Conservation (phyloP, 257 asterid genomes). For the Misopates orontium region DNA sequence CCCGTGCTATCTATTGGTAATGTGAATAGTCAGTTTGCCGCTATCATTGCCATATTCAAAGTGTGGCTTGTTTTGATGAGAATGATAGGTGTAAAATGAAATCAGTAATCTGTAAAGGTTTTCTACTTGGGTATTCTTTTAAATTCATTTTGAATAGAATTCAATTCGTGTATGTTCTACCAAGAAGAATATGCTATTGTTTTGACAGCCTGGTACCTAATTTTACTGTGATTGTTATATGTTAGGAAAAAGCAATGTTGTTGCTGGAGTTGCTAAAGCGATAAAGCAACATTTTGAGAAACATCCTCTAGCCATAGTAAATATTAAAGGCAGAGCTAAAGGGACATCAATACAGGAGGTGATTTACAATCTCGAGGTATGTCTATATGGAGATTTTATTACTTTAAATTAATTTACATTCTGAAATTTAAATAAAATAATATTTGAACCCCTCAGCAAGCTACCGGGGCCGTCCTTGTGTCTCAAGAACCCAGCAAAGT, state of each 20-base stretch:
- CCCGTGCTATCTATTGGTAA: conserved; percentile 89
- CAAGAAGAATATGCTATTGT: background rate
- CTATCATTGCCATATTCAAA: conserved; percentile 1
- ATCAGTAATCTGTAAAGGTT: too few species aligned
- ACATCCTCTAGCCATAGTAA: conserved; percentile 87
- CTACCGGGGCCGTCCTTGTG: conserved; percentile 83
- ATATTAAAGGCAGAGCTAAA: conserved; percentile 91
- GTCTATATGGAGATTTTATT: conserved; percentile 18
- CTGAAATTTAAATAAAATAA: conserved; percentile 5
- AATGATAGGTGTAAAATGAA: too few species aligned
- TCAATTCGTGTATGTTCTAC: background rate
- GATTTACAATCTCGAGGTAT: conserved; percentile 77
- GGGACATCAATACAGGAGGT: conserved; percentile 92
- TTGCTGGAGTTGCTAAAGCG: conserved; percentile 68
- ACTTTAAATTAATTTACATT: background rate
- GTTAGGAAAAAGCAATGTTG: conserved; percentile 76
- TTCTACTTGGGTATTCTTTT: too few species aligned
- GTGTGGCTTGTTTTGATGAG: too few species aligned
- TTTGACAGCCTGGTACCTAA: background rate
- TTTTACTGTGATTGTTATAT: too few species aligned
- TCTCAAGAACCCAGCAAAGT: conserved; percentile 96
- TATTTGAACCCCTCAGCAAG: conserved; percentile 56
- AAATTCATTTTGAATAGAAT: background rate
- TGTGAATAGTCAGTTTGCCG: conserved; percentile 12
- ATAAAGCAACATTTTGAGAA: conserved; percentile 68